Conservation (phyloP, 208 protist genomes). For the Trypanosoma brucei region DNA sequence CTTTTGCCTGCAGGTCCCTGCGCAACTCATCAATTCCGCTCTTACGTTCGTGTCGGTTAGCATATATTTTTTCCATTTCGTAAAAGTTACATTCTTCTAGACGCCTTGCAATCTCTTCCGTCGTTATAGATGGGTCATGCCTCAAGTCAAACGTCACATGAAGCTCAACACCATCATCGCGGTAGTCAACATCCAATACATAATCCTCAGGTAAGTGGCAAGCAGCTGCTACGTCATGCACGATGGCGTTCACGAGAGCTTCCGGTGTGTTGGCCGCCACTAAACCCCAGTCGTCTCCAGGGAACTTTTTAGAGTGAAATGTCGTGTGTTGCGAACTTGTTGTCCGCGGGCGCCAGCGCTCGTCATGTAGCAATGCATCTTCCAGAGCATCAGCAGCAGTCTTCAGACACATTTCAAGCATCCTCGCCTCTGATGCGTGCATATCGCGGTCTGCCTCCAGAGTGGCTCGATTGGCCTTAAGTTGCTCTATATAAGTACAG, state of each 20-base stretch:
- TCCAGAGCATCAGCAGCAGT: conserved; percentile 28
- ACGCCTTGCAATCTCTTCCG: conserved; percentile 15
- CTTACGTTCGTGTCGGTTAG: conserved; percentile 3
- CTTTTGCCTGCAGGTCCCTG: conserved; percentile 7
- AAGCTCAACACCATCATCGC: conserved; percentile 5
- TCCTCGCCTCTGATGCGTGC: conserved; percentile 20
- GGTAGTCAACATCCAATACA: conserved; percentile 16
- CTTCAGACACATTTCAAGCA: conserved; percentile 24
- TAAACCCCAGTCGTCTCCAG: conserved; percentile 17
- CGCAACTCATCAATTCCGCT: conserved; percentile 15
- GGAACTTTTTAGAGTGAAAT: conserved; percentile 19
- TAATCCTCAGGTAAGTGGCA: conserved; percentile 31
- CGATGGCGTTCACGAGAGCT: conserved; percentile 16
- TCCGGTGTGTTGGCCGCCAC: conserved; percentile 19
- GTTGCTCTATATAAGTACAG: neutral
- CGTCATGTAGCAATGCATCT: conserved; percentile 27
- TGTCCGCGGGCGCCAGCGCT: conserved; percentile 27
- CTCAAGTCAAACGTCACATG: conserved; percentile 23
- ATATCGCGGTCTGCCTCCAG: conserved; percentile 20
- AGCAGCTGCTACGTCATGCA: conserved; percentile 24
- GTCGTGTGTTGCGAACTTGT: conserved; percentile 22
- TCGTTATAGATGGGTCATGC: conserved; percentile 20
- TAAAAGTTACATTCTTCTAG: conserved; percentile 28
- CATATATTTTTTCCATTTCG: conserved; percentile 23
- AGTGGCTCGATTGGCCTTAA: conserved; percentile 1